These are phyloP conservation scores for Deinandra increscens DNA, from an alignment of 129 eudicot species.

Conservation along the genomic window DNA sequence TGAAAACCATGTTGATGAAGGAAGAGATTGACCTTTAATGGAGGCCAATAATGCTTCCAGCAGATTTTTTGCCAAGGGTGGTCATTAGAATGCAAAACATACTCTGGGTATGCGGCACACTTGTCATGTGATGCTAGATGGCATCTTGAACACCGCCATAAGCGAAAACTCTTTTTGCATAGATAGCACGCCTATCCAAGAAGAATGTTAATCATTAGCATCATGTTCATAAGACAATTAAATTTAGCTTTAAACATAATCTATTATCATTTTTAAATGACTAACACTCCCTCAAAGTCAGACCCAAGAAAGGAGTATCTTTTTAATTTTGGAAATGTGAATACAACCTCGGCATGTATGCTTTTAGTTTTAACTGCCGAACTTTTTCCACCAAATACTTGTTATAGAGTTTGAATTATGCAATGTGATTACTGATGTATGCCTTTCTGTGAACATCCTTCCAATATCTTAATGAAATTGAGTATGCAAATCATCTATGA, in stretches of 20 bases:
- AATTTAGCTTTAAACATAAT: not conserved
- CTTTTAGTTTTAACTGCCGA: not conserved
- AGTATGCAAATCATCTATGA: not conserved
- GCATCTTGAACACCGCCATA: constrained; percentile 83
- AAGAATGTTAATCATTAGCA: constrained; percentile 13
- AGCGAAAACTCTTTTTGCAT: constrained; percentile 56
- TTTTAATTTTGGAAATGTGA: not conserved
- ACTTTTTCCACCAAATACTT: not conserved
- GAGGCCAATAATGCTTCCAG: constrained; percentile 87
- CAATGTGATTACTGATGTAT: not conserved
- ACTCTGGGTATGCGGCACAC: constrained; percentile 79
- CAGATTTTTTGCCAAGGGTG: constrained; percentile 70
- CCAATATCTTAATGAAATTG: not conserved
- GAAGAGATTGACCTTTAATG: constrained; percentile 76
- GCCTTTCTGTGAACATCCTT: not conserved
- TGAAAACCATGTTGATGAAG: constrained; percentile 31
- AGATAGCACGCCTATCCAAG: constrained; percentile 64
- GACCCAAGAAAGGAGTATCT: not conserved
- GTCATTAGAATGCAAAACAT: constrained; percentile 42
- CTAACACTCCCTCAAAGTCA: not conserved
- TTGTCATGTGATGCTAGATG: constrained; percentile 82
- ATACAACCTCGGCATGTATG: not conserved
- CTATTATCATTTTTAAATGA: not conserved
- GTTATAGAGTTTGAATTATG: not conserved
- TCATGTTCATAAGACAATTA: not conserved